Evolutionary conservation across 106 monocot genomes (phyloP), one percentile per base, ranked within the genome.

Genomic region (Allium sativum): DNA sequence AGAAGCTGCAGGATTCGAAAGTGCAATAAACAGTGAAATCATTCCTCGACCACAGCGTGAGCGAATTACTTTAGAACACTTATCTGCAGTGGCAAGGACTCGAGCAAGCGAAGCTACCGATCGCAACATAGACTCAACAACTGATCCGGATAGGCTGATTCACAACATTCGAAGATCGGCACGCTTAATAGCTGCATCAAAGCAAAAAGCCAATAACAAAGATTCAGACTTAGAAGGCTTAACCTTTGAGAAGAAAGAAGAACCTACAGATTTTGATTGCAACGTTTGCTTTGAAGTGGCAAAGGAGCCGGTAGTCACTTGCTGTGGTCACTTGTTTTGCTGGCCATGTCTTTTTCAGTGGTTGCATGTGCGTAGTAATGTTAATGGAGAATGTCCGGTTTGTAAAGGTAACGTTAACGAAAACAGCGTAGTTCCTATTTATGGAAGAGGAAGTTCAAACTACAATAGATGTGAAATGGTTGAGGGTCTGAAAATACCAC

Each of bases 321-420:
- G 52, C 16, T 70, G 70, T 14, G 70, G 70, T 40, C 70, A 70
- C 48, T 43, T 70, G 12, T 70, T 70, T 44, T 70, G 70, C 54
- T 70, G 70, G 70, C 70, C 62, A 14, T 70, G 70, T 21, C 42
- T 70, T 40, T 70, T 62, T 45, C 54, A 54, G 43, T 55, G 70
- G 70, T 55, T 70, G 21, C 70, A 62, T 62, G 22, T 62, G 10
- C 70, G 54, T 62, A 41, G 44, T 21, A 12, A 45, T 20, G 31
- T 31, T 31, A 22, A 52, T 7, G 44, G 44, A 22, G 62, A 70
- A 16, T 70, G 70, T 18, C 70, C 70, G 6, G 62, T 70, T 13
- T 70, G 70, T 45, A 62, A 62, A 62, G 70, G 61, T 18, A 54
- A 53, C 2, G 53, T 70, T n/a, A 45, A 20, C 21, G 70, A 70